Base-by-base conservation (phyloP, 2,329 filamentous ascomycete species). In the Stylonectria norvegica region DNA sequence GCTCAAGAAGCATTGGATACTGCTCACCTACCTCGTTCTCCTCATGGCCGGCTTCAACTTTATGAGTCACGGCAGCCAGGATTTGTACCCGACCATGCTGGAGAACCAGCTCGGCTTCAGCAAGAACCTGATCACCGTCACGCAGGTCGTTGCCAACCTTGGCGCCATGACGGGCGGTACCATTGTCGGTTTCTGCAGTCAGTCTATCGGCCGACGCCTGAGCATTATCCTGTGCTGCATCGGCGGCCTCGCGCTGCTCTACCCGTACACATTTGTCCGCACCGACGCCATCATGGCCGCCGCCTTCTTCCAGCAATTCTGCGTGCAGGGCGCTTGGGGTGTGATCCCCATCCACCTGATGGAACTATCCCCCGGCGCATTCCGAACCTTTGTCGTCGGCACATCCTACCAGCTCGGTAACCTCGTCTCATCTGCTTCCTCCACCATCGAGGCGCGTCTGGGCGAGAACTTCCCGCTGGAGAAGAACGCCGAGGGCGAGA, bases 41-140 rank as follows among this genome's bases (percentile, higher is more conserved):
- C 71, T 95, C 27, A 94, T 94, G 87, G 84, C 87, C 2, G 88
- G 88, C 4, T 93, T 95, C 71, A 95, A 94, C 67, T 94, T 93
- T 60, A 89, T 93, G 85, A 86, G 82, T 14, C 86, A 90, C 59
- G 86, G 86, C 38, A 85, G 79, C 16, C 64, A 86, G 61, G 77
- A 80, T 52, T 59, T 82, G 19, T 81, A 81, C 50, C 78, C 78
- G 3, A 80, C 76, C 15, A 73, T 82, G 73, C 59, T 82, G 17
- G 61, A 68, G 48, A 78, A 75, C 51, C 75, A 81, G 59, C 77
- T 74, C 47, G 61, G 58, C 12, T 78, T 79, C 55, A 61, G 59
- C 31, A 53, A 71, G 32, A 69, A 79, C 58, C 66, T 73, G 40
- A 73, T 86, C 14, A 88, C 84, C 0, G 72, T 87, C 3, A 86